Base-by-base conservation (phyloP, 306 rosid species). In the Glycine soja region DNA sequence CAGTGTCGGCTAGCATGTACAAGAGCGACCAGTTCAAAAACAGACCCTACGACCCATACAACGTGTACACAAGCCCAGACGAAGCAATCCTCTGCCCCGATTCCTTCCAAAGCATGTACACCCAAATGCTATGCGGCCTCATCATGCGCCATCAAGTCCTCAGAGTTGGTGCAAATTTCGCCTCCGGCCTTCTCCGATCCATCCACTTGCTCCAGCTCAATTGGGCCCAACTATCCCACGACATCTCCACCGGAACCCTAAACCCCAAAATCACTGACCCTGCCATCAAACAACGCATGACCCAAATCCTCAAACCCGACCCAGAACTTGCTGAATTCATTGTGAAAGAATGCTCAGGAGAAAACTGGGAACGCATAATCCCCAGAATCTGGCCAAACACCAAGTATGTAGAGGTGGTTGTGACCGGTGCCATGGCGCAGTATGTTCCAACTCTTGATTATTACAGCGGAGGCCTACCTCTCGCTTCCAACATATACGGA, bases 381-480 rank as follows among this genome's bases (percentile, higher is more conserved):
- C 82, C 88, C 0, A 69, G 97, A 19, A 90, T 94, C 47, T 94
- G 98, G 98, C 98, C 98, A 0, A 94, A 94, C 30, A 88, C 97
- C 0, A 92, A 88, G 57, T 94, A 88, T 32, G 80, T 94, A 0
- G 98, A 94, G 0, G 98, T 94, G 51, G 88, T 94, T n/a, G 97
- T 92, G 1, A 94, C 97, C 0, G 98, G 98, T 4, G 96, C 98
- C 18, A 94, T 94, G 98, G 92, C 94, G 24, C 98, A 92, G 87
- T 94, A 94, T 50, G 90, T 92, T 64, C 97, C 93, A 0, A 89
- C 94, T 0, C 88, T 94, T 0, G 90, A 92, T 16, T 90, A 81
- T 63, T 94, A 87, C 80, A 87, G 96, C 53, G 90, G 88, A 4
- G 90, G 93, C 0, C 47, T 92, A 8, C 98, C 98, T 0, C 74